Conservation (phyloP, 1,284 basidiomycete genomes). For the Singerocomus rubriflavus region DNA sequence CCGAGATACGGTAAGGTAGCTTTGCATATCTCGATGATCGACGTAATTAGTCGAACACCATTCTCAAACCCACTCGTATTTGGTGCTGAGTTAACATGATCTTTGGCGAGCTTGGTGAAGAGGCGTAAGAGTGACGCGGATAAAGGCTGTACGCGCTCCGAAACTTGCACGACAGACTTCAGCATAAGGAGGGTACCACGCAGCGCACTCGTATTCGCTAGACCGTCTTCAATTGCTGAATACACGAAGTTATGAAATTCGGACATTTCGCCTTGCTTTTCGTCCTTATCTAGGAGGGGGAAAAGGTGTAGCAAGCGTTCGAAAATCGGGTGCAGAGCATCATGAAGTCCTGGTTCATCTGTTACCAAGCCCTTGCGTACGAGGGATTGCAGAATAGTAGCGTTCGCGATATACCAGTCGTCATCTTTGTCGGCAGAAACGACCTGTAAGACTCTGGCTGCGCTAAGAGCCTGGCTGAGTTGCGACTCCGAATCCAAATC, state of each 20-base stretch:
- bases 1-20: constrained; percentile 60
- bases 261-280: constrained; percentile 64
- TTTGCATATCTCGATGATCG: constrained; percentile 73
- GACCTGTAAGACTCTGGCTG: constrained; percentile 88
- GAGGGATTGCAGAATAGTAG: constrained; percentile 80
- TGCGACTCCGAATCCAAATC: constrained; percentile 71
- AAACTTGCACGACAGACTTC: constrained; percentile 82
- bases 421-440: constrained; percentile 84
- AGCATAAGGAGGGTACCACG: constrained; percentile 86
- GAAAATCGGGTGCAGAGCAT: constrained; percentile 80
- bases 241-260: constrained; percentile 82
- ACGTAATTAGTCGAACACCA: constrained; percentile 59
- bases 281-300: constrained; percentile 79
- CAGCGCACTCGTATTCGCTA: constrained; percentile 71
- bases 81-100: constrained; percentile 69
- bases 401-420: constrained; percentile 79
- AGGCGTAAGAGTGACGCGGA: constrained; percentile 78
- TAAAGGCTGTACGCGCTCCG: constrained; percentile 86
- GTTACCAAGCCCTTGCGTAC: constrained; percentile 85
- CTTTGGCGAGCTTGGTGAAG: constrained; percentile 84
- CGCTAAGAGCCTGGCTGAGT: constrained; percentile 72
- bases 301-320: constrained; percentile 84
- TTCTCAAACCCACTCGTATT: constrained; percentile 51
- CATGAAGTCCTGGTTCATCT: constrained; percentile 75
- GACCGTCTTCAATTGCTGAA: constrained; percentile 76